These are phyloP conservation scores for Tetragonia tetragonoides DNA, from an alignment of 148 eudicot genomes.

Conservation along the genomic window DNA sequence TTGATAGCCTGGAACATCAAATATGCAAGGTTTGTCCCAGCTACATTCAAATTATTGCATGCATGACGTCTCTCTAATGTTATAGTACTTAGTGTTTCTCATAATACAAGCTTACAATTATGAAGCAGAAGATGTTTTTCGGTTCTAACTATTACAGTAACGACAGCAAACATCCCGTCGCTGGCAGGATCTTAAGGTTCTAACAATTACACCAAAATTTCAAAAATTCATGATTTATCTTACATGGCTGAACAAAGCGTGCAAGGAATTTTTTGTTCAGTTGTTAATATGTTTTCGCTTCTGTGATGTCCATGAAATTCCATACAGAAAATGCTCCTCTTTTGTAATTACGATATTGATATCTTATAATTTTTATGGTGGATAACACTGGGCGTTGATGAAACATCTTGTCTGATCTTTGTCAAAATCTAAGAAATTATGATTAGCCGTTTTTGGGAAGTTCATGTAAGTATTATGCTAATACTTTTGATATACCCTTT, in stretches of 20 bases:
- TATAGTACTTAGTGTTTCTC: conserved; percentile 2
- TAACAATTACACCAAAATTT: neutral
- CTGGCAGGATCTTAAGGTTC: neutral
- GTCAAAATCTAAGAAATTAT: neutral
- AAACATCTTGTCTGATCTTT: neutral
- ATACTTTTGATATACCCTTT: neutral
- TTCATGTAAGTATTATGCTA: too few relatives aligned
- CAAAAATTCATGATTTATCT: neutral
- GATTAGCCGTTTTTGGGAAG: too few relatives aligned
- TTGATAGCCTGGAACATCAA: conserved; percentile 8
- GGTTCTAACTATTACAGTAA: neutral
- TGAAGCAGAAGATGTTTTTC: neutral
- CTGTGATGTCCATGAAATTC: neutral
- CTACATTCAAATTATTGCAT: conserved; percentile 9
- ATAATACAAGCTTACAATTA: conserved; percentile 2
- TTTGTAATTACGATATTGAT: neutral
- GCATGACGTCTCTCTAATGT: neutral
- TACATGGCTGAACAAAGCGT: conserved; percentile 4
- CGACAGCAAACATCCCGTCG: neutral
- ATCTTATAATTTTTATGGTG: neutral
- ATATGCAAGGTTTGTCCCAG: conserved; percentile 26
- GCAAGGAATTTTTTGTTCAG: neutral
- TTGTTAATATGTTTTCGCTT: neutral
- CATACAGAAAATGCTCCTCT: neutral
- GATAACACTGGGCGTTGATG: neutral